phyloP scores from a whole-genome alignment of 805 yeast genomes.

The Tetrapisispora pingtungensis region DNA sequence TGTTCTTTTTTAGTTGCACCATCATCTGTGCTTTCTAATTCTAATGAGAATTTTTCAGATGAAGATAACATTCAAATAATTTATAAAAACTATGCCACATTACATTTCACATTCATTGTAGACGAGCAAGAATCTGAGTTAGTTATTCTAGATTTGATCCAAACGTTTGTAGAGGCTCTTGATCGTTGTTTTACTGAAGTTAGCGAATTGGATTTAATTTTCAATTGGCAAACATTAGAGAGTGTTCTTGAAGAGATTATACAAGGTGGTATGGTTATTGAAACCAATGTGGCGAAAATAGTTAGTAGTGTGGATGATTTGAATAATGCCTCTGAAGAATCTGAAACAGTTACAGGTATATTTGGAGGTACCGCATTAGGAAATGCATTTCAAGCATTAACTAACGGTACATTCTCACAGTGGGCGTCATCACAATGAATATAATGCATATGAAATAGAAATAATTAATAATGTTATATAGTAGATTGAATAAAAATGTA shows the following conservation, averaged over 20 bases:
- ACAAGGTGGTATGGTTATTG: conserved; percentile 97
- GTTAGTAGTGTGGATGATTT: conserved; percentile 68
- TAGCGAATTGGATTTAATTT: conserved; percentile 92
- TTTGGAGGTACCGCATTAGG: conserved; percentile 19
- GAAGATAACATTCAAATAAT: conserved; percentile 78
- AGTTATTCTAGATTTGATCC: conserved; percentile 87
- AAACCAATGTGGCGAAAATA: conserved; percentile 71
- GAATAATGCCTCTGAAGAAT: conserved; percentile 21
- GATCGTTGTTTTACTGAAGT: conserved; percentile 91
- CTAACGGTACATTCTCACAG: conserved; percentile 27
- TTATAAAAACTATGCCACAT: conserved; percentile 87
- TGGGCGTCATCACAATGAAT: conserved; percentile 29
- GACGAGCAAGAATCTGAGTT: conserved; percentile 93
- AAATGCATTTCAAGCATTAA: conserved; percentile 26
- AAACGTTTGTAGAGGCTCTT: conserved; percentile 90
- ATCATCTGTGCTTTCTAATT: conserved; percentile 41
- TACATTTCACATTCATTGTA: conserved; percentile 91
- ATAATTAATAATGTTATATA: too few relatives aligned
- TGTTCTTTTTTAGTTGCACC: conserved; percentile 90
- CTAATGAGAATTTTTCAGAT: conserved; percentile 25
- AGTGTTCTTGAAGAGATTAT: conserved; percentile 85
- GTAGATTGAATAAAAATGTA: too few relatives aligned
- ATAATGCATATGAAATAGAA: not conserved
- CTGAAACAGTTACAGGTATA: conserved; percentile 16
- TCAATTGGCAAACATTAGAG: conserved; percentile 95